Percentiles rank a stretch among this genome's conserved stretches.
Evolutionary conservation across 306 rosid species (phyloP).

Genomic region (Cyamopsis tetragonoloba): DNA sequence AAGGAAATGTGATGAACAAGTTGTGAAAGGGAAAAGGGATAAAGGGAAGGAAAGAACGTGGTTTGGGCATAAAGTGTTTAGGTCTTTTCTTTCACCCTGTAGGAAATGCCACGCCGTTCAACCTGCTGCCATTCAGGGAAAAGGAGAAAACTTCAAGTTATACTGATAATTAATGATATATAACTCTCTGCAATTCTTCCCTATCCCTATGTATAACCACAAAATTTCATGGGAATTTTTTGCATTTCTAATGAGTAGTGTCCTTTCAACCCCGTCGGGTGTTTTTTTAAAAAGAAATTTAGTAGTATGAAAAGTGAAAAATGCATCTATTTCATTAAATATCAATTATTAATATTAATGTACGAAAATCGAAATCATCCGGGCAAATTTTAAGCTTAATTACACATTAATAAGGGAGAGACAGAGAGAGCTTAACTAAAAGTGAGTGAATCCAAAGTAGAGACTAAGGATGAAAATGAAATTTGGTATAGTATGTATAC

Average conservation of each 20-base stretch:
- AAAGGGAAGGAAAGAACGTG: constrained; percentile 24
- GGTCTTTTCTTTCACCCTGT: constrained; percentile 54
- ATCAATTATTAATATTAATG: too few relatives aligned
- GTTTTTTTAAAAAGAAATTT: too few relatives aligned
- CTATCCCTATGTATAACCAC: background rate
- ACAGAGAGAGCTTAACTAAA: too few relatives aligned
- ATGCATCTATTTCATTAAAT: too few relatives aligned
- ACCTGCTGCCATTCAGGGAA: constrained; percentile 27
- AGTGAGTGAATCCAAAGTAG: too few relatives aligned
- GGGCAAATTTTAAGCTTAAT: too few relatives aligned
- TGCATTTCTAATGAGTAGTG: background rate
- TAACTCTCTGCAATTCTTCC: background rate
- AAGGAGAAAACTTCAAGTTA: constrained; percentile 11
- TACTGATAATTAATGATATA: constrained; percentile 4
- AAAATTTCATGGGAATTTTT: background rate
- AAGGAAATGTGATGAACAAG: constrained; percentile 22
- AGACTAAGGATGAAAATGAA: too few relatives aligned
- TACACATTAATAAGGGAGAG: too few relatives aligned
- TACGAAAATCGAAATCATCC: too few relatives aligned
- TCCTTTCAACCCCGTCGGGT: too few relatives aligned
- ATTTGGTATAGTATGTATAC: background rate
- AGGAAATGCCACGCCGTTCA: constrained; percentile 43
- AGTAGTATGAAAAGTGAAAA: too few relatives aligned
- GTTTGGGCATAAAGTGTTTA: constrained; percentile 40
- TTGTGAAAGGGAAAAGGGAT: constrained; percentile 17